Base-by-base conservation (phyloP, 2,329 filamentous ascomycete genomes). In the Dendryphion nanum region DNA sequence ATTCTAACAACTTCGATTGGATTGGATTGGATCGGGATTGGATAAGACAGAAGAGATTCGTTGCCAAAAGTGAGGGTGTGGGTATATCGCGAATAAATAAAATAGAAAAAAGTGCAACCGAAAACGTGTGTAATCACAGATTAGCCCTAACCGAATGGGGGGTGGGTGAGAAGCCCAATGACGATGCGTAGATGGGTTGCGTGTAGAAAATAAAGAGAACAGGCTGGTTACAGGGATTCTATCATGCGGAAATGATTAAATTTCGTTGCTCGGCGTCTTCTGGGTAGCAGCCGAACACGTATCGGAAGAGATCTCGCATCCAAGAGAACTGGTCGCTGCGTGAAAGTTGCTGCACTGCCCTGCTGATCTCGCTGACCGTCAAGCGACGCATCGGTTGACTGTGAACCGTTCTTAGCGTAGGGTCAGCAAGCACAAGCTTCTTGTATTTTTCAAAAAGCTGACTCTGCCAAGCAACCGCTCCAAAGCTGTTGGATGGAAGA, bases 251-350 rank as follows among this genome's bases (percentile, higher is more conserved):
- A 40, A 86, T 83, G 43, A 76, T 80, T 33, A 83, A 72, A 40
- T 86, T 85, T 47, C 83, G 74, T 37, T 74, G 70, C 32, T 85
- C 81, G 1, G 81, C 83, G 53, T 95, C 89, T 38, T 95, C 88
- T 13, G 89, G 68, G 33, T 84, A 79, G 57, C 91, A 91, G 3
- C 88, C 86, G 63, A 94, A 95, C 3, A 95, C 89, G 28, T 91
- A 75, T 37, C 80, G 78, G 69, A 87, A 96, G 12, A 96, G 72
- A 54, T 95, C 89, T 34, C 81, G 76, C 46, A 96, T 70, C 75
- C 91, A 96, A 6, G 73, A 73, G 64, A 93, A 93, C 53, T 89
- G 81, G 40, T 80, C 76, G 18, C 79, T 82, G 40, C 80, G 74
- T 36, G 79, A 78, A 78, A 95, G 86, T 73, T 83, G 84, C 36